phyloP scores from a whole-genome alignment of 371 early-diverging fungal genomes.

The Saksenaea vasiformis region DNA sequence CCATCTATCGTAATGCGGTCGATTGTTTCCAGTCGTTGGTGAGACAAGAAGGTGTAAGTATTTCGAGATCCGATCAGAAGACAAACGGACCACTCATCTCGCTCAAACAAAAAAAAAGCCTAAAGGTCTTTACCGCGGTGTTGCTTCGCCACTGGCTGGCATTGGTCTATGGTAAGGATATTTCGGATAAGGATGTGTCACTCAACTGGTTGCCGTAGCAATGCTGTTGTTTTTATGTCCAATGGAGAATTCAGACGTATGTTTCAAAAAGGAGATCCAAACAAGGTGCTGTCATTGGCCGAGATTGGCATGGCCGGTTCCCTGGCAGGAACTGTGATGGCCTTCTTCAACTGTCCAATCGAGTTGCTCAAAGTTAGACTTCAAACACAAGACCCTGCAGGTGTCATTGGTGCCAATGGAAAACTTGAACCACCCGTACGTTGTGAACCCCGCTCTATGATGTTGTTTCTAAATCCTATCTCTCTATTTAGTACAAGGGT shows the following conservation, averaged over 20 bases:
- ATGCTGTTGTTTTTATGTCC: constrained; percentile 85
- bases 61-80: neutral
- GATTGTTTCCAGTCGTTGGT: constrained; percentile 72
- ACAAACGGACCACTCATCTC: neutral
- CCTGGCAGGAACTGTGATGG: constrained; percentile 82
- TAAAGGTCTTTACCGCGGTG: constrained; percentile 82
- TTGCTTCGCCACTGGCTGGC: constrained; percentile 82
- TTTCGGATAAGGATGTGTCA: neutral
- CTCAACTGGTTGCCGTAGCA: constrained; percentile 41
- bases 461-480: constrained; percentile 9
- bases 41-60: constrained; percentile 74
- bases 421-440: constrained; percentile 52
- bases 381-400: constrained; percentile 72
- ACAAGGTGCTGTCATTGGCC: constrained; percentile 45
- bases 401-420: constrained; percentile 36
- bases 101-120: constrained; percentile 43
- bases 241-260: constrained; percentile 75
- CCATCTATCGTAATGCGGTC: constrained; percentile 71
- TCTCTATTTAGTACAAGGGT: constrained; percentile 61
- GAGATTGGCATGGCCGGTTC: constrained; percentile 77
- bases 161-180: constrained; percentile 75
- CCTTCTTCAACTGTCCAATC: constrained; percentile 84
- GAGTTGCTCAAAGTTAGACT: constrained; percentile 86
- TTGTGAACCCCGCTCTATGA: constrained; percentile 2
- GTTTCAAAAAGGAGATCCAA: constrained; percentile 57